These are phyloP conservation scores for Coemansia nantahalensis DNA, from an alignment of 192 early-diverging fungal species.

Conservation along the genomic window DNA sequence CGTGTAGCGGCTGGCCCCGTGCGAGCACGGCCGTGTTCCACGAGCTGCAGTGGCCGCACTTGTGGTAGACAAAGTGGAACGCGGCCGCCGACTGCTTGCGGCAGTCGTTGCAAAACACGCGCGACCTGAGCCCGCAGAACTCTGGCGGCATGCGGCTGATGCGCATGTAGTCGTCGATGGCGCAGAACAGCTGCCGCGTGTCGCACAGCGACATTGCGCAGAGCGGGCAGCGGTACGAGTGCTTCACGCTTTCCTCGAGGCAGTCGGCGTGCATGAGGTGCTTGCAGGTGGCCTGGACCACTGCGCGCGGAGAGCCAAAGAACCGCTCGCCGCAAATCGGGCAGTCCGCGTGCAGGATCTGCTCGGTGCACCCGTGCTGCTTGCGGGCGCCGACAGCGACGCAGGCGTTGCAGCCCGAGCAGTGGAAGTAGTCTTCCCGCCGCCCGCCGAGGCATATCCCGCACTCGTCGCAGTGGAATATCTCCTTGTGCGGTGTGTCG, in stretches of 20 bases:
- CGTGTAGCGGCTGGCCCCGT: too few relatives aligned
- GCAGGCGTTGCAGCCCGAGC: conserved; percentile 87
- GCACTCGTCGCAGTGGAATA: conserved; percentile 93
- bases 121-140: conserved; percentile 68
- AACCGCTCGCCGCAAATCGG: conserved; percentile 96
- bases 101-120: conserved; percentile 95
- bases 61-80: conserved; percentile 97
- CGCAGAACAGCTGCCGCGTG: conserved; percentile 75
- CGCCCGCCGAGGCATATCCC: conserved; percentile 90
- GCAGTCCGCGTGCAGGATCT: conserved; percentile 87
- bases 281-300: conserved; percentile 68
- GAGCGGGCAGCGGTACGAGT: conserved; percentile 93
- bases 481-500: conserved; percentile 72
- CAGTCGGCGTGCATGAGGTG: conserved; percentile 92
- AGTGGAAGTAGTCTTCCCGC: conserved; percentile 86
- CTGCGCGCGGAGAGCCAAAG: conserved; percentile 78
- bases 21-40: conserved; percentile 76
- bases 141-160: conserved; percentile 88
- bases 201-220: conserved; percentile 89
- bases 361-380: conserved; percentile 88
- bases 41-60: conserved; percentile 78
- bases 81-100: conserved; percentile 77
- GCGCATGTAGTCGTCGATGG: conserved; percentile 78
- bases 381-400: conserved; percentile 72
- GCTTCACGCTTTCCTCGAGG: conserved; percentile 76